Conservation (phyloP, 352 stramenopile species). For the Aphanomyces invadans region DNA sequence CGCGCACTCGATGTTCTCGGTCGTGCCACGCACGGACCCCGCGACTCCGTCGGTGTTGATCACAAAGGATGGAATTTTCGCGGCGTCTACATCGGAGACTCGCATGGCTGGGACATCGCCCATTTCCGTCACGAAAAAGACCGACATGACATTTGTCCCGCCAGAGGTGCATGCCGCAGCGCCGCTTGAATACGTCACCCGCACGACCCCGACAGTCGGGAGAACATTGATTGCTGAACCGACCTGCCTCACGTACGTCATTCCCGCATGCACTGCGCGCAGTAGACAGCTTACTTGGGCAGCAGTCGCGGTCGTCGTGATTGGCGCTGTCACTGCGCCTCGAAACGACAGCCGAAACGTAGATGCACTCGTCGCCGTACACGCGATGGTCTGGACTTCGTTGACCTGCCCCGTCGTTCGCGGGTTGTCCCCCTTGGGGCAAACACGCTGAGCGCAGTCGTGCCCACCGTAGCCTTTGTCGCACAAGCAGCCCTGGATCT, state of each 20-base stretch:
- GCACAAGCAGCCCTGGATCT: slow-evolving; percentile 84
- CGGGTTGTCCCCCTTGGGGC: slow-evolving; percentile 61
- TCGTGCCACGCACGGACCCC: slow-evolving; percentile 46
- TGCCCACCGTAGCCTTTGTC: slow-evolving; percentile 76
- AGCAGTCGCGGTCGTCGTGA: slow-evolving; percentile 32
- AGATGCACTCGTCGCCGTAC: slow-evolving; percentile 34
- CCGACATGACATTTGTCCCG: slow-evolving; percentile 47
- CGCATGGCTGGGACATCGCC: slow-evolving; percentile 50
- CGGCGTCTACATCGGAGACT: slow-evolving; percentile 28
- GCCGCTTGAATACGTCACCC: slow-evolving; percentile 48
- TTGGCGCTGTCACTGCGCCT: slow-evolving; percentile 31
- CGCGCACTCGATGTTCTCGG: slow-evolving; percentile 62
- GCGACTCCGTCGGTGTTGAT: slow-evolving; percentile 50
- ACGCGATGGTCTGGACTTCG: slow-evolving; percentile 59
- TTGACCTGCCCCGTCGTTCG: slow-evolving; percentile 45
- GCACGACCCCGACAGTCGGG: slow-evolving; percentile 34
- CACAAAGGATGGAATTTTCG: slow-evolving; percentile 39
- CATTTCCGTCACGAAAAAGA: slow-evolving; percentile 50
- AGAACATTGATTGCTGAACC: too few species aligned
- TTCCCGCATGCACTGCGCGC: too few species aligned
- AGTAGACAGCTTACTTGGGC: not conserved
- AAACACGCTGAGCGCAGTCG: slow-evolving; percentile 64
- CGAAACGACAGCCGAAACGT: slow-evolving; percentile 64
- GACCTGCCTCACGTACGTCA: too few species aligned
- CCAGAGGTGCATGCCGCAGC: slow-evolving; percentile 40